Evolutionary conservation across 2,329 filamentous ascomycete genomes (phyloP).

Genomic region (Zasmidium cellare): DNA sequence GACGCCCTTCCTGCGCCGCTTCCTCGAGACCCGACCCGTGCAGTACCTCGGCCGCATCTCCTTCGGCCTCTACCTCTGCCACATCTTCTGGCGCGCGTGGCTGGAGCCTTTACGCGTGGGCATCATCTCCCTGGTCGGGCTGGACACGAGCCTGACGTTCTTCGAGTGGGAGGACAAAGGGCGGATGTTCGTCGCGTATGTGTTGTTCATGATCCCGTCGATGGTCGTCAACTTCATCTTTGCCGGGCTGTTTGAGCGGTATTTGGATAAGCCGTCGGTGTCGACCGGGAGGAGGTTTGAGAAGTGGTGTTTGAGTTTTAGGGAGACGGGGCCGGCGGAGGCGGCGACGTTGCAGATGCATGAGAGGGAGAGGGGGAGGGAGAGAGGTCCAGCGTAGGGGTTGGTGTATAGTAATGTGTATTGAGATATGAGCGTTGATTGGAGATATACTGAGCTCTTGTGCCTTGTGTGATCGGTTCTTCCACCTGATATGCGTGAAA

Average conservation of each 20-base stretch:
- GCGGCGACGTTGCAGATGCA: neutral
- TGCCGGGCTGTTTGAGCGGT: slow-evolving; percentile 14
- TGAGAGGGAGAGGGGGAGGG: neutral
- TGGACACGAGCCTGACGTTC: slow-evolving; percentile 4
- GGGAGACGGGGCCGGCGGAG: neutral
- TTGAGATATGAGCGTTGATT: too few species aligned
- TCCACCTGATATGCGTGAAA: too few species aligned
- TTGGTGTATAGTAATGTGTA: too few species aligned
- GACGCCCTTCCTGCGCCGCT: slow-evolving; percentile 40
- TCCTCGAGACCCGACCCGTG: slow-evolving; percentile 51
- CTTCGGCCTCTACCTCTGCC: slow-evolving; percentile 46
- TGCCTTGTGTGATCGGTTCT: too few species aligned
- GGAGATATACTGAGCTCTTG: too few species aligned
- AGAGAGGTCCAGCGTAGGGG: too few species aligned
- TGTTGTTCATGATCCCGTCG: slow-evolving; percentile 13
- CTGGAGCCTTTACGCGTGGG: neutral
- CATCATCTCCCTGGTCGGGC: slow-evolving; percentile 1
- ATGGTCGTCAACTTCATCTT: slow-evolving; percentile 16
- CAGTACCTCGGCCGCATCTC: slow-evolving; percentile 63
- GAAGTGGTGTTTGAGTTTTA: slow-evolving; percentile 15
- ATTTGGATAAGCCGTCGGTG: slow-evolving; percentile 15
- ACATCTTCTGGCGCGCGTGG: slow-evolving; percentile 31
- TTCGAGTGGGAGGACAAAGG: neutral
- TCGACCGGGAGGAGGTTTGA: slow-evolving; percentile 14
- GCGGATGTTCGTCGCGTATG: slow-evolving; percentile 8